A percentile compares a stretch with the other conserved stretches of the same genome.
phyloP scores from a whole-genome alignment of 495 filamentous ascomycete genomes.

The Aspergillus sparsus region DNA sequence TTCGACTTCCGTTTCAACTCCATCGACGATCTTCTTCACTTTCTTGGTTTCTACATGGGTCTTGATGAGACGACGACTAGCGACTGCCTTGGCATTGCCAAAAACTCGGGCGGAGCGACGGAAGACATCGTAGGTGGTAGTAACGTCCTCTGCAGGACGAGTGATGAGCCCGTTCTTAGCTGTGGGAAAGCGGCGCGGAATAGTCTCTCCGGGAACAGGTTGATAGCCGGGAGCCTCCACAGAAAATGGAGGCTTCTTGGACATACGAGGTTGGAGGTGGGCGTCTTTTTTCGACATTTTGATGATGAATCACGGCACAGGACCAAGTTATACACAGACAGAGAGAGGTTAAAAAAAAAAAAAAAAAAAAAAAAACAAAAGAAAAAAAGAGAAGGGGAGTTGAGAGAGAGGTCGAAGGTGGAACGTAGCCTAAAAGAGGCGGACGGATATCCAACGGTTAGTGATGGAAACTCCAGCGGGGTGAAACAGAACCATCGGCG shows the following conservation, averaged over 20 bases:
- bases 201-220: conserved; percentile 82
- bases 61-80: conserved; percentile 75
- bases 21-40: conserved; percentile 94
- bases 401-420: conserved; percentile 11
- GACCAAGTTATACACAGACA: conserved; percentile 16
- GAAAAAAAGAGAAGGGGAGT: conserved; percentile 7
- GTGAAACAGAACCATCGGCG: too few species aligned
- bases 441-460: background rate
- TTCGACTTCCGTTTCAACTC: conserved; percentile 82
- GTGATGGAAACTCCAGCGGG: too few species aligned
- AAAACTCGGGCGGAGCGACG: conserved; percentile 74
- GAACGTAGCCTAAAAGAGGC: conserved; percentile 21
- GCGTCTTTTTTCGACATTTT: conserved; percentile 52
- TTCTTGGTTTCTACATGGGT: conserved; percentile 93
- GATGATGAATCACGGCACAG: conserved; percentile 16
- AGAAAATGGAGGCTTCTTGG: conserved; percentile 64
- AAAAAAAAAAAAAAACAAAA: conserved; percentile 10
- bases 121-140: conserved; percentile 87
- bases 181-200: conserved; percentile 77
- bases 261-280: conserved; percentile 63
- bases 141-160: conserved; percentile 67
- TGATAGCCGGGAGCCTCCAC: conserved; percentile 74
- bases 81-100: conserved; percentile 87
- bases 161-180: conserved; percentile 69
- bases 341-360: background rate